These are phyloP conservation scores for Cladophialophora carrionii DNA, from an alignment of 2,329 filamentous ascomycete genomes.

Conservation along the genomic window DNA sequence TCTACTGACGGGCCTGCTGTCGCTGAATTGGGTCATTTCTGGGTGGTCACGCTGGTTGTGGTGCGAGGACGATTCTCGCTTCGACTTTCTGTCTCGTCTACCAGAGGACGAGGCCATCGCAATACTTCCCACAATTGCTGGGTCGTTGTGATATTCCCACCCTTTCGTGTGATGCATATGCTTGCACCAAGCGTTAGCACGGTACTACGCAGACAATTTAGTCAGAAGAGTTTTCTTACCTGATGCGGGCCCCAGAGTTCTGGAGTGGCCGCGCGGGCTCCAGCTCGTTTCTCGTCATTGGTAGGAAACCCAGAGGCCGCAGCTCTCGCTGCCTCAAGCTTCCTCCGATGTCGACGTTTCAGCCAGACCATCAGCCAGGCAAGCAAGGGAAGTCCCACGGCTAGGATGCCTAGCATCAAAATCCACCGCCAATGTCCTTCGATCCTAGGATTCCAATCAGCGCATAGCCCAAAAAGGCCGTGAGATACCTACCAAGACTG, in stretches of 20 bases:
- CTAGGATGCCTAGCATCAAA: constrained; percentile 75
- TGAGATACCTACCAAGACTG: constrained; percentile 32
- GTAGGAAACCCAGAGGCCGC: constrained; percentile 35
- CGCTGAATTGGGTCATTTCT: constrained; percentile 20
- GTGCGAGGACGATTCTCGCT: constrained; percentile 21
- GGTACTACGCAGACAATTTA: not conserved
- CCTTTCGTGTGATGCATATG: constrained; percentile 38
- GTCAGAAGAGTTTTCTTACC: constrained; percentile 13
- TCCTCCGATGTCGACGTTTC: constrained; percentile 73
- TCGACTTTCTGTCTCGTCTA: constrained; percentile 22
- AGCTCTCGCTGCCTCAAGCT: constrained; percentile 59
- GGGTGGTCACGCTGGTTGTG: constrained; percentile 7
- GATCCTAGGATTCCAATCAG: constrained; percentile 58
- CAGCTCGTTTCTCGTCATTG: constrained; percentile 42
- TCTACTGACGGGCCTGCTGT: constrained; percentile 12
- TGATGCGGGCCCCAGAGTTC: constrained; percentile 45
- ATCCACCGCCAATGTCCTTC: constrained; percentile 77
- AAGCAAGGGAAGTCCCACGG: constrained; percentile 68
- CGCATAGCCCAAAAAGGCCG: not conserved
- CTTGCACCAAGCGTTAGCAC: constrained; percentile 20
- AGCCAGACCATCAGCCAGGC: constrained; percentile 71
- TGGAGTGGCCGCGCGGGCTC: constrained; percentile 38
- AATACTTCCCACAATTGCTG: constrained; percentile 16
- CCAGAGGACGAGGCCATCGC: constrained; percentile 12
- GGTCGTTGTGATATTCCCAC: constrained; percentile 31